These are phyloP conservation scores for Azolla pinnata DNA, from an alignment of 75 land plant species.

Conservation along the genomic window DNA sequence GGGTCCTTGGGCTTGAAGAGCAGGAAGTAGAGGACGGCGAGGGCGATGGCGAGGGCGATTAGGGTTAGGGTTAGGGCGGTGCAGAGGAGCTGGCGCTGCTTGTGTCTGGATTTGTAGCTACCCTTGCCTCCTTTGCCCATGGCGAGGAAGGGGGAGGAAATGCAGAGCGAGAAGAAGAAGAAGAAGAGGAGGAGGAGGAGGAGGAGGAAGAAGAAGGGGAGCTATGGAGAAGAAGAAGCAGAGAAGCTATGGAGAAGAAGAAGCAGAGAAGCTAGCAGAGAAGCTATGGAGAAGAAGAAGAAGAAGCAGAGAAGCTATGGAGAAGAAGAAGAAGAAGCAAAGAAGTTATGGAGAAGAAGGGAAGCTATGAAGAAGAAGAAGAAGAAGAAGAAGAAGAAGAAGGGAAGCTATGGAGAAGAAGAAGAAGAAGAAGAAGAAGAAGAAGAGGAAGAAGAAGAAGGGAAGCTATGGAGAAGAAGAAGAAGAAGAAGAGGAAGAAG, in stretches of 20 bases:
- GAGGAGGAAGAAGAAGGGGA: neutral
- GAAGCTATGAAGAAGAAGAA: too few species aligned
- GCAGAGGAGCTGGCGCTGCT: neutral
- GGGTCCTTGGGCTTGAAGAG: conserved; percentile 1
- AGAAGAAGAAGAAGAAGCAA: neutral
- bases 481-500: too few species aligned
- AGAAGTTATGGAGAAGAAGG: too few species aligned
- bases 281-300: too few species aligned
- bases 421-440: neutral
- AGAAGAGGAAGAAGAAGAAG: neutral
- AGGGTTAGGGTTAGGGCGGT: neutral
- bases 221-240: neutral
- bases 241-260: neutral
- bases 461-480: too few species aligned
- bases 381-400: too few species aligned
- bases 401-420: too few species aligned
- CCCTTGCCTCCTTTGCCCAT: conserved; percentile 7
- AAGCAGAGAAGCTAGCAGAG: too few species aligned
- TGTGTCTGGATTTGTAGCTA: neutral
- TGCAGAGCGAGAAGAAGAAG: neutral
- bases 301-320: too few species aligned
- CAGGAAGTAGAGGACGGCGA: conserved; percentile 5
- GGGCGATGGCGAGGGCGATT: neutral
- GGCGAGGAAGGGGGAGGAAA: neutral
- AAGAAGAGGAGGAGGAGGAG: neutral